Base-by-base conservation (phyloP, 2,329 filamentous ascomycete species). In the Fusarium lyarnte region DNA sequence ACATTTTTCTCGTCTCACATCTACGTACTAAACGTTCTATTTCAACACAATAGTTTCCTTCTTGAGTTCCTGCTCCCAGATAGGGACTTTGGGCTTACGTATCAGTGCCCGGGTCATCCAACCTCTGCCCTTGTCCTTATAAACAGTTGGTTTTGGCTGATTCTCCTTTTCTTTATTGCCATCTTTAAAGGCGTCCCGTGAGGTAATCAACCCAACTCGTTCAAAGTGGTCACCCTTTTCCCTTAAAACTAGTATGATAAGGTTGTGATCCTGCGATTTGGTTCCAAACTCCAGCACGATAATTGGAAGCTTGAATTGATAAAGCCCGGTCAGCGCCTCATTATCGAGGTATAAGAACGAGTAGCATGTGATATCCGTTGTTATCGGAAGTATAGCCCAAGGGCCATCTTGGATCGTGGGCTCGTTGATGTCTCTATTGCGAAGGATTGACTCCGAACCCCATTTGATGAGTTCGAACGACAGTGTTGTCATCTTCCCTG, bases 181-280 rank as follows among this genome's bases (percentile, higher is more conserved):
- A 38, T 13, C 17, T 16, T 38, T 16, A 16, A 38, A 38, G 9
- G 36, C 25, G 25, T 27, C 25, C 7, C 19, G 11, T n/a, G 19
- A n/a, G 25, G 6, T 49, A 16, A 17, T 4, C 21, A 33, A n/a
- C 9, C 53, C 31, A 57, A 14, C 53, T 35, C 23, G 23, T 29
- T 57, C 41, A 5, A 12, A 57, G 2, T 25, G 23, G 8, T n/a
- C 19, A 16, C 19, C 9, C 16, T 21, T 10, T 36, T 46, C 39
- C 4, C 27, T 45, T 1, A 57, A 4, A 13, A 27, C 39, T 2
- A 45, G 7, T 43, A 57, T 36, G 13, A 45, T 25, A 27, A 57
- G 5, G 6, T 45, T 35, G 16, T 55, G 11, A 0, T 55, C 0
- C 5, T 0, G 14, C 2, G 12, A 21, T 0, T 8, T 2, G 0